Evolutionary conservation across 2,329 filamentous ascomycete species (phyloP), one percentile per base, ranked within the genome.

Genomic region (Ilyonectria sp.): DNA sequence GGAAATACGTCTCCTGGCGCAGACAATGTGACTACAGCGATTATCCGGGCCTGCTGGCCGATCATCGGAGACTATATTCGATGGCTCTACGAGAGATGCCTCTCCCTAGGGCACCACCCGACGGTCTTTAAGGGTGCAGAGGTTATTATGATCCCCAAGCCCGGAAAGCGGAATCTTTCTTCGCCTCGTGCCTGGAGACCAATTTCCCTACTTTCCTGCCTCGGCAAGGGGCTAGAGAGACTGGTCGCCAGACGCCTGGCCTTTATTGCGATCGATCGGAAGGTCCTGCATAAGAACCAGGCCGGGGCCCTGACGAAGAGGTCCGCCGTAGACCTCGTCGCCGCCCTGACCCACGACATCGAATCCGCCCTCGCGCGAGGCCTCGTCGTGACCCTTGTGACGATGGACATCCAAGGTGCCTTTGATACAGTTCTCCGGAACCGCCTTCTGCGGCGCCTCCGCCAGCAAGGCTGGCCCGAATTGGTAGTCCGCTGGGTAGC

Each of bases 151-250:
- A 73, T 77, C 54, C 56, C 64, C 2, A 77, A 77, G 62, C 71
- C 65, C 1, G 64, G 70, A 9, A 69, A 68, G n/a, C 63, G 71
- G 53, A 59, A 77, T 54, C 65, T 70, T 10, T 68, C 60, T 5
- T 56, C 40, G 3, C 69, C 69, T 6, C 50, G 65, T 11, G 69
- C 70, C n/a, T 78, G 64, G 68, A 63, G 71, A 15, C 72, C 66
- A 2, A 77, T 77, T 29, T 74, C 74, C 47, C 69, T 78, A 11
- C 70, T 77, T 6, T 75, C 68, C 4, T 75, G 55, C 44, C 69
- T 79, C 1, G 68, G 74, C n/a, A 78, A 78, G 60, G 69, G 76
- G 2, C 67, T 78, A 9, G 73, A 78, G 56, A 60, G 71, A 13
- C 50, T 78, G 6, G 60, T 78, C 17, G 72, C 71, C 43, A 64